Evolutionary conservation across 2,329 filamentous ascomycete species (phyloP).

Genomic region (Colletotrichum eremochloae): DNA sequence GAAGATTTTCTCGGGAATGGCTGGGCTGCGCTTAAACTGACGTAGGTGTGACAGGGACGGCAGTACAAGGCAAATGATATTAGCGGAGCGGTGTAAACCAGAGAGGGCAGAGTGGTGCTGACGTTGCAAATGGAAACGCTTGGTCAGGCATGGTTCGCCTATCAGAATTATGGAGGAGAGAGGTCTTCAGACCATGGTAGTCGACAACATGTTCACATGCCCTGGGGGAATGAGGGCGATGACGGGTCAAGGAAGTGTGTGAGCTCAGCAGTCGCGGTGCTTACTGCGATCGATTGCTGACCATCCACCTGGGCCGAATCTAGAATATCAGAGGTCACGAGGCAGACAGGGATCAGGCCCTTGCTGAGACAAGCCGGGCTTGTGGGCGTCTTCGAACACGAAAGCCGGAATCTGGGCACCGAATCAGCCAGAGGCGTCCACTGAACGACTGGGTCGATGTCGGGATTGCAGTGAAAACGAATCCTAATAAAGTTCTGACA

Average conservation of each 20-base stretch:
- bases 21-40: constrained; percentile 27
- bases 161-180: neutral
- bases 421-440: neutral
- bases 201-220: constrained; percentile 20
- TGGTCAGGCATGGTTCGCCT: neutral
- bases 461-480: neutral
- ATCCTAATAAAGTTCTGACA: constrained; percentile 7
- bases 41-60: constrained; percentile 9
- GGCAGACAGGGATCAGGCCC: neutral
- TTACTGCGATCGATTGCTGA: neutral
- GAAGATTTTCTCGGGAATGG: constrained; percentile 14
- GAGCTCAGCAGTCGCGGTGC: neutral
- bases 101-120: neutral
- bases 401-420: neutral
- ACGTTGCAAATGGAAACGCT: neutral
- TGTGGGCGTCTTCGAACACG: neutral
- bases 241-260: neutral
- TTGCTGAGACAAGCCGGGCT: constrained; percentile 12
- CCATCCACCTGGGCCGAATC: neutral
- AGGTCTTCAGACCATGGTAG: neutral
- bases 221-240: neutral
- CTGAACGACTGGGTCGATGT: neutral
- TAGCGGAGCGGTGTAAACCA: neutral
- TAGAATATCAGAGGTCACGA: constrained; percentile 14
- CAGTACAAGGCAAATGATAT: constrained; percentile 11